A percentile compares a stretch with the other conserved stretches of the same genome.
phyloP scores from a whole-genome alignment of 768 basidiomycete genomes.

The Mycena galopus region DNA sequence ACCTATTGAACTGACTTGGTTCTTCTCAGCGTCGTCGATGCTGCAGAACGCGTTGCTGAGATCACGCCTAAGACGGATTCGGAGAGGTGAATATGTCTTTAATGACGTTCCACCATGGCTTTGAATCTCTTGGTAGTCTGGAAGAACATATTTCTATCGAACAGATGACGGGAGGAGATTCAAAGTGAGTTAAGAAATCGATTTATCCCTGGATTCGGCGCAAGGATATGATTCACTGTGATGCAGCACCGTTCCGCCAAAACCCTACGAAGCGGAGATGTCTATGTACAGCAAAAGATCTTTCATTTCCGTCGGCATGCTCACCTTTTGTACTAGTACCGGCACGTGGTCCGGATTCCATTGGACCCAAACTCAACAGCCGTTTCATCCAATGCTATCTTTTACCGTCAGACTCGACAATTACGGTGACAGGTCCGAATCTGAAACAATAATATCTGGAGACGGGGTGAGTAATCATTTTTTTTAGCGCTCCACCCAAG shows the following conservation, averaged over 20 bases:
- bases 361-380: slow-evolving; percentile 21
- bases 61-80: background rate
- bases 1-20: background rate
- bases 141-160: background rate
- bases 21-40: background rate
- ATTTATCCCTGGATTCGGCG: background rate
- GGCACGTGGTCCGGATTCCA: slow-evolving; percentile 29
- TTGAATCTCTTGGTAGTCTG: background rate
- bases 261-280: slow-evolving; percentile 1
- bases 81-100: background rate
- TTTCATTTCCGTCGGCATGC: background rate
- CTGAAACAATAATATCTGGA: slow-evolving; percentile 1
- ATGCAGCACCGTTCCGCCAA: background rate
- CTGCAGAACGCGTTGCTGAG: background rate
- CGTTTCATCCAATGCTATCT: background rate
- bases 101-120: background rate
- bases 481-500: background rate
- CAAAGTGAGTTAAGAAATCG: background rate
- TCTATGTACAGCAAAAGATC: slow-evolving; percentile 7
- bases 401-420: slow-evolving; percentile 15
- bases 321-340: slow-evolving; percentile 4
- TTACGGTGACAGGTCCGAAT: slow-evolving; percentile 9
- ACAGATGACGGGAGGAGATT: background rate
- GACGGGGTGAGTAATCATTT: background rate
- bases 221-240: background rate